Conservation (phyloP, 768 basidiomycete genomes). For the Suillus occidentalis region DNA sequence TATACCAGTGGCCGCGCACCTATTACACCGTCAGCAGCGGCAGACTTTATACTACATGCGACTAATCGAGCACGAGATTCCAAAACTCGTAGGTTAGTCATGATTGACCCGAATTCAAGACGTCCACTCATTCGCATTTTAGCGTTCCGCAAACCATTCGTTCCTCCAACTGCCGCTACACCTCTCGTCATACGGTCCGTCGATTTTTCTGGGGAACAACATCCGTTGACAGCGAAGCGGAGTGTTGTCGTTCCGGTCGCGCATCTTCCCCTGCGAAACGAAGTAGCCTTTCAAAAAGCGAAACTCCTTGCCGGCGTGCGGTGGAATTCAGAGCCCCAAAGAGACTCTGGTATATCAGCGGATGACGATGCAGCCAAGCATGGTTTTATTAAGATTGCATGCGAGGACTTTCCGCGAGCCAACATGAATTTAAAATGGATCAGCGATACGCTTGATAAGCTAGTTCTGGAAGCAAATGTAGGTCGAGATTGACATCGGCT, state of each 20-base stretch:
- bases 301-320: slow-evolving; percentile 87
- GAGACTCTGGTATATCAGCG: slow-evolving; percentile 57
- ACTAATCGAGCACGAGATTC: slow-evolving; percentile 87
- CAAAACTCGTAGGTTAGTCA: slow-evolving; percentile 76
- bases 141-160: slow-evolving; percentile 85
- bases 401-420: slow-evolving; percentile 80
- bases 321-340: slow-evolving; percentile 76
- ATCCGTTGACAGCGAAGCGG: slow-evolving; percentile 71
- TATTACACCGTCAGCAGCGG: slow-evolving; percentile 72
- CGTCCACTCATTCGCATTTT: slow-evolving; percentile 17
- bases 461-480: slow-evolving; percentile 86
- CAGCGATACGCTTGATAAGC: slow-evolving; percentile 76
- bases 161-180: slow-evolving; percentile 55
- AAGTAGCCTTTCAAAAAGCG: slow-evolving; percentile 76
- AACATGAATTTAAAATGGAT: slow-evolving; percentile 95
- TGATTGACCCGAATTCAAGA: background rate
- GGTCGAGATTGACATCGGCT: slow-evolving; percentile 32
- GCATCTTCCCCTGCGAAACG: slow-evolving; percentile 61
- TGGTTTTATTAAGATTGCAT: slow-evolving; percentile 89
- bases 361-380: slow-evolving; percentile 50
- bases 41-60: slow-evolving; percentile 76
- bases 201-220: slow-evolving; percentile 74
- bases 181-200: slow-evolving; percentile 74
- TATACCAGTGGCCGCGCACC: slow-evolving; percentile 67
- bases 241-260: slow-evolving; percentile 75